These are phyloP conservation scores for Aureobasidium sp. DNA, from an alignment of 2,329 filamentous ascomycete species.

Conservation along the genomic window DNA sequence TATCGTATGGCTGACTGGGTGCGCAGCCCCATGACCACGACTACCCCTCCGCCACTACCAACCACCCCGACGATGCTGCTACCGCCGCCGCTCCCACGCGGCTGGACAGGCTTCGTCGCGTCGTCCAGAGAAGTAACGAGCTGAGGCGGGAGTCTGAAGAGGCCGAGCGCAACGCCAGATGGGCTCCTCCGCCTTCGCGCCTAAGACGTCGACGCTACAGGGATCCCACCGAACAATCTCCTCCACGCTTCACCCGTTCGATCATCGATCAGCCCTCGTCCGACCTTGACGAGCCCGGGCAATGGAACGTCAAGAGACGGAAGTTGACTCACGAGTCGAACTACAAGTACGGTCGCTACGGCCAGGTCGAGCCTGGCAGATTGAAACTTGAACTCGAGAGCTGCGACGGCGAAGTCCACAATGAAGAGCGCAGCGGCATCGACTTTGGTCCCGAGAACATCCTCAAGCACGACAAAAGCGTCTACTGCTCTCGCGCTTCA, in stretches of 20 bases:
- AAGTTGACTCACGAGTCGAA: constrained; percentile 31
- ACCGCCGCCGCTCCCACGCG: constrained; percentile 24
- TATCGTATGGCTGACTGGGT: constrained; percentile 9
- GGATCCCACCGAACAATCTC: constrained; percentile 7
- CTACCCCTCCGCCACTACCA: constrained; percentile 36
- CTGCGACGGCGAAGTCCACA: constrained; percentile 71
- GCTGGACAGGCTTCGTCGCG: constrained; percentile 28
- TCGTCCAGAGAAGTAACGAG: constrained; percentile 29
- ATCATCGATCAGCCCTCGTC: constrained; percentile 13
- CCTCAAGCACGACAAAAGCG: constrained; percentile 69
- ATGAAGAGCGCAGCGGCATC: constrained; percentile 39
- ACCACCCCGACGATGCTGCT: constrained; percentile 17
- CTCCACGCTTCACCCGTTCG: constrained; percentile 5
- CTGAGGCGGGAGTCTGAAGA: constrained; percentile 23
- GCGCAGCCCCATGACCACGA: constrained; percentile 36
- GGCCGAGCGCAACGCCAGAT: constrained; percentile 17
- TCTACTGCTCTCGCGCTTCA: constrained; percentile 86
- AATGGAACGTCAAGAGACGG: constrained; percentile 28
- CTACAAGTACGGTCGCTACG: constrained; percentile 78
- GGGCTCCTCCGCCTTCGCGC: constrained; percentile 14
- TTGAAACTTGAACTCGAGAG: constrained; percentile 82
- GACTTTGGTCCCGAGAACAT: constrained; percentile 75
- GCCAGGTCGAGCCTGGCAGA: constrained; percentile 75
- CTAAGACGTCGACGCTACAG: constrained; percentile 13
- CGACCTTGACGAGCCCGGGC: constrained; percentile 18